Base-by-base conservation (phyloP, 2,329 filamentous ascomycete genomes). In the Cercospora sesami region DNA sequence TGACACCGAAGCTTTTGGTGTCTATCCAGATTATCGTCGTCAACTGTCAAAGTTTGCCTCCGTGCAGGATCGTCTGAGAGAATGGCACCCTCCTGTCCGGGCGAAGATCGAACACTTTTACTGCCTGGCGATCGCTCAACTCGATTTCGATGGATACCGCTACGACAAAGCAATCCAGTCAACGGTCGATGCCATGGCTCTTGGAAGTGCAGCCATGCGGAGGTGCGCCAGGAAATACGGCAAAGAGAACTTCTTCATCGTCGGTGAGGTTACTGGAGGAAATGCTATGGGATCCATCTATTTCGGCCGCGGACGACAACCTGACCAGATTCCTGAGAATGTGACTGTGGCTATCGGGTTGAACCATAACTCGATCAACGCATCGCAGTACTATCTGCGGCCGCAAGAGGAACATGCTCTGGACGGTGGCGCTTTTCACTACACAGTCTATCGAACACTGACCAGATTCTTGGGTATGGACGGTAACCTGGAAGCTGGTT, bases 91-190 rank as follows among this genome's bases (percentile, higher is more conserved):
- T 5, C 83, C 83, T 12, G 87, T 89, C 1, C 80, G 82, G n/a
- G 80, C 83, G 31, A 86, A 85, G 71, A 77, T 89, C 51, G 83
- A 85, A 68, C 82, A 82, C 33, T 87, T 89, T 72, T 87, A 86
- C 2, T 90, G 87, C 76, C 85, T 89, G 75, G 81, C 85, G 8
- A 87, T 90, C 66, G 78, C 80, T 12, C 84, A 83, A 72, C 80
- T 90, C 10, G 87, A 89, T 72, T 84, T 90, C 64, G 87, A 90
- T 73, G 87, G 87, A 0, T 88, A 87, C 73, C 84, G 87, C 53
- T 87, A 88, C 76, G 87, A 90, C 77, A 90, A 90, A 76, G 87
- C 86, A 1, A 83, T 85, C 1, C 87, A 89, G 72, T 83, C 85
- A 8, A 88, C 87, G 0, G 82, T 88, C 6, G 87, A 89, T 73